Conservation (phyloP, 495 filamentous ascomycete genomes). For the Aspergillus campestris region DNA sequence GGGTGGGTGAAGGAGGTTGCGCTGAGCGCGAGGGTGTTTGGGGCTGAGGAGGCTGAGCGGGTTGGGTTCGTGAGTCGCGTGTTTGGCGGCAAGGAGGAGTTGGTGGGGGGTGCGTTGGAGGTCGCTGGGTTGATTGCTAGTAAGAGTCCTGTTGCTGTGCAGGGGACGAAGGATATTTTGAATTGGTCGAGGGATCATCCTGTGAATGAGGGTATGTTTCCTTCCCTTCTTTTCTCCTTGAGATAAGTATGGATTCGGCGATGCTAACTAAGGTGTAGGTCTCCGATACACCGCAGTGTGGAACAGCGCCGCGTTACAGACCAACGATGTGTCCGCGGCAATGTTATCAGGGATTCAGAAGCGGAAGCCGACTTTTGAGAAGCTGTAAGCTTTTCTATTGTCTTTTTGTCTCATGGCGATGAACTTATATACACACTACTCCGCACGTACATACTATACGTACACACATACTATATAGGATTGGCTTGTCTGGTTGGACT, state of each 20-base stretch:
- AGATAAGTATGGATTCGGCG: background rate
- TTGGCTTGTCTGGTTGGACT: too few species aligned
- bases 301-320: conserved; percentile 80
- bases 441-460: too few species aligned
- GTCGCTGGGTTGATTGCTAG: conserved; percentile 58
- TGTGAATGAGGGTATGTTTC: conserved; percentile 64
- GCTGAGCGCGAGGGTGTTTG: conserved; percentile 68
- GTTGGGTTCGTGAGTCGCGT: conserved; percentile 84
- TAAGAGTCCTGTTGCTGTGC: conserved; percentile 88
- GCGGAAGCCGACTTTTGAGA: conserved; percentile 76
- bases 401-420: conserved; percentile 3
- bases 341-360: conserved; percentile 70
- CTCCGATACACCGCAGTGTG: conserved; percentile 78
- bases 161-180: conserved; percentile 87
- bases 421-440: background rate
- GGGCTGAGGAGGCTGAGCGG: conserved; percentile 66
- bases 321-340: conserved; percentile 65
- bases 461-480: too few species aligned
- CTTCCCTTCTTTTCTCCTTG: background rate
- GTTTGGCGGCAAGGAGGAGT: conserved; percentile 52
- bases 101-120: conserved; percentile 54
- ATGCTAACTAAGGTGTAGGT: conserved; percentile 33
- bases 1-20: conserved; percentile 92
- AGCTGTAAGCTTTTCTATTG: conserved; percentile 47
- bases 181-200: conserved; percentile 77